A percentile compares a stretch with the other conserved stretches of the same genome.
These are phyloP conservation scores for Talaromyces sp. DNA, from an alignment of 2,329 filamentous ascomycete genomes.

Conservation along the genomic window DNA sequence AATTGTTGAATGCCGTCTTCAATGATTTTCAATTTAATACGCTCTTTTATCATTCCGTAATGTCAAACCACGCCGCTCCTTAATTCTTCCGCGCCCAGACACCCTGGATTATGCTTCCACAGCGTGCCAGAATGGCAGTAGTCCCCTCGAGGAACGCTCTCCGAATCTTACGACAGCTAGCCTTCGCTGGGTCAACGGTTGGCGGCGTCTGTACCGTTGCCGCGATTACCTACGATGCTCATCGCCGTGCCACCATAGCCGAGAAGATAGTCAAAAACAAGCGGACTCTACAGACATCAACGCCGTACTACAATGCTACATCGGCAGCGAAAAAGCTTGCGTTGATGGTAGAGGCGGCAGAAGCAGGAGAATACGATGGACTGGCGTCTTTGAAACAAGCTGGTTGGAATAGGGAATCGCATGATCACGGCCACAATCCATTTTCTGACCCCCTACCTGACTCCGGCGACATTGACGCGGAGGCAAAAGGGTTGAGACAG, in stretches of 20 bases:
- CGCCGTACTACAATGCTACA: conserved; percentile 42
- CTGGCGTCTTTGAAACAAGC: conserved; percentile 34
- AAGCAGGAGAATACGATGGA: conserved; percentile 42
- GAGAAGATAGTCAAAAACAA: conserved; percentile 46
- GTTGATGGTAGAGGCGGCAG: conserved; percentile 44
- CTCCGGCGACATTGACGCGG: background rate
- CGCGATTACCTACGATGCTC: conserved; percentile 42
- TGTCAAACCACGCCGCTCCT: background rate
- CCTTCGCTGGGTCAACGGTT: conserved; percentile 31
- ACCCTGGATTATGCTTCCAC: conserved; percentile 29
- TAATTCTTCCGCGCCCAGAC: background rate
- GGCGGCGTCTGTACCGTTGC: conserved; percentile 42
- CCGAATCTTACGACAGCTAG: conserved; percentile 39
- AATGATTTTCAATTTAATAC: background rate
- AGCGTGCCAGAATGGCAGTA: conserved; percentile 28
- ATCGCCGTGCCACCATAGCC: conserved; percentile 39
- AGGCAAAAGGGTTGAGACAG: background rate
- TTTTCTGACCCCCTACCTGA: background rate
- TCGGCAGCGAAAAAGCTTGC: conserved; percentile 36
- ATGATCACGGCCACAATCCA: background rate
- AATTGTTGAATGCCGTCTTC: background rate
- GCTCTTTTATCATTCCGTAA: background rate
- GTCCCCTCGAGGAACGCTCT: conserved; percentile 46
- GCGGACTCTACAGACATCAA: conserved; percentile 39
- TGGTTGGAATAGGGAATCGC: conserved; percentile 16